Base-by-base conservation (phyloP, 2,329 filamentous ascomycete species). In the Clonostachys rosea region DNA sequence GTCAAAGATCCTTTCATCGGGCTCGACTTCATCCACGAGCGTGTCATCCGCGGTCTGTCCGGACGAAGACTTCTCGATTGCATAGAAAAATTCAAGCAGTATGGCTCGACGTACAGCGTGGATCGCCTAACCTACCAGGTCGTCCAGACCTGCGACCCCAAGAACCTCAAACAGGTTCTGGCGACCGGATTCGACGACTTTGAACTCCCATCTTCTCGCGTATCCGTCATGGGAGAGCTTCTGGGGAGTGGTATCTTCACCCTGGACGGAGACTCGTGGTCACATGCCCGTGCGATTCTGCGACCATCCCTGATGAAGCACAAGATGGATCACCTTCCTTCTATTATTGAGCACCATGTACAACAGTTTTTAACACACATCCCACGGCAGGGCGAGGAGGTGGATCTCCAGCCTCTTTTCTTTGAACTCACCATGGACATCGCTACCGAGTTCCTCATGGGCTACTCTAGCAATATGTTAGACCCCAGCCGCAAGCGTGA, bases 121-220 rank as follows among this genome's bases (percentile, higher is more conserved):
- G 58, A 52, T 46, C 48, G 64, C 33, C 63, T 59, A 58, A 58
- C 63, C 1, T 64, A 57, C 58, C 52, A 59, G 24, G 55, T 66
- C 5, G 60, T 64, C 9, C 65, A 64, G 41, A 67, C 64, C 2
- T 63, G 64, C 39, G 78, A 81, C 24, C 66, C 70, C 1, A 68
- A 69, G 13, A 83, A 83, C 52, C 65, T 83, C 44, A 76, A 81
- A 52, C 70, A 78, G 2, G 66, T 83, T 4, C 67, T 83, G 2
- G 73, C 76, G 1, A 69, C 69, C 1, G 71, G 74, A 17, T 81
- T 79, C 49, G 58, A 67, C 3, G 75, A 81, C 47, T 83, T 74
- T 49, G 57, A 62, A 34, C 67, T 68, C 20, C 71, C 63, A 8
- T 55, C 54, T 34, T 52, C 66, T 50, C 61, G 71, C 14, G 57